These are phyloP conservation scores for Trametes pubescens DNA, from an alignment of 1,284 basidiomycete species.

Conservation along the genomic window DNA sequence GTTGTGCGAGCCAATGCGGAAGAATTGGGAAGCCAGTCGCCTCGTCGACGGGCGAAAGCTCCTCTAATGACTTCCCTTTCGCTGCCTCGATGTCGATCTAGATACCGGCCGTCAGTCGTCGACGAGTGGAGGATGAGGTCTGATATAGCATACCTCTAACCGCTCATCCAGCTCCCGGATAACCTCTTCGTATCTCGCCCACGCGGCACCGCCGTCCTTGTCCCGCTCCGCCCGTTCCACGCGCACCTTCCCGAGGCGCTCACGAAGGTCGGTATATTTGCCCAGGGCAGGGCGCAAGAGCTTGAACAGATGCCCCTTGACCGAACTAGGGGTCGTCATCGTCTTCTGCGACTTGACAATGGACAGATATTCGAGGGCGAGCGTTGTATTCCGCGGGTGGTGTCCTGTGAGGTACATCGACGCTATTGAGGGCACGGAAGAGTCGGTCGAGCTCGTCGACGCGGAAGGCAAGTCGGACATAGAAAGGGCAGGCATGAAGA, in stretches of 20 bases:
- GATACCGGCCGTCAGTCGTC: too few species aligned
- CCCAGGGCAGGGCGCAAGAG: constrained; percentile 83
- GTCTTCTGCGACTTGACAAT: constrained; percentile 83
- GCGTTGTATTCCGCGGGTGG: constrained; percentile 67
- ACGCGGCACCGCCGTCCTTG: constrained; percentile 50
- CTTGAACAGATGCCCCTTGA: constrained; percentile 96
- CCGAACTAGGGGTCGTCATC: constrained; percentile 74
- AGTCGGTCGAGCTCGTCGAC: constrained; percentile 31
- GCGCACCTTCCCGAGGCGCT: constrained; percentile 66
- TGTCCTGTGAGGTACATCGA: constrained; percentile 48
- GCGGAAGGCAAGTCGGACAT: constrained; percentile 30
- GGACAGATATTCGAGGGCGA: constrained; percentile 89
- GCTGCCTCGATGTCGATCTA: constrained; percentile 56
- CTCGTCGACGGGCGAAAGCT: constrained; percentile 58
- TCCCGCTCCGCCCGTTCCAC: constrained; percentile 45
- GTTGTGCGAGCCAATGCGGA: constrained; percentile 88
- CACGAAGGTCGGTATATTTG: constrained; percentile 77
- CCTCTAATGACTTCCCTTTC: constrained; percentile 49
- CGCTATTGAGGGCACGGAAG: constrained; percentile 42
- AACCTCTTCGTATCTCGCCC: constrained; percentile 66
- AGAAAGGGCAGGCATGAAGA: constrained; percentile 60
- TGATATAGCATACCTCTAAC: constrained; percentile 59
- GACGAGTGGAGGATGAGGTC: too few species aligned
- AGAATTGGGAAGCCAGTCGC: constrained; percentile 66
- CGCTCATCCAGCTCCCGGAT: constrained; percentile 71